These are phyloP conservation scores for Bauhinia variegata DNA, from an alignment of 306 rosid genomes.

Conservation along the genomic window DNA sequence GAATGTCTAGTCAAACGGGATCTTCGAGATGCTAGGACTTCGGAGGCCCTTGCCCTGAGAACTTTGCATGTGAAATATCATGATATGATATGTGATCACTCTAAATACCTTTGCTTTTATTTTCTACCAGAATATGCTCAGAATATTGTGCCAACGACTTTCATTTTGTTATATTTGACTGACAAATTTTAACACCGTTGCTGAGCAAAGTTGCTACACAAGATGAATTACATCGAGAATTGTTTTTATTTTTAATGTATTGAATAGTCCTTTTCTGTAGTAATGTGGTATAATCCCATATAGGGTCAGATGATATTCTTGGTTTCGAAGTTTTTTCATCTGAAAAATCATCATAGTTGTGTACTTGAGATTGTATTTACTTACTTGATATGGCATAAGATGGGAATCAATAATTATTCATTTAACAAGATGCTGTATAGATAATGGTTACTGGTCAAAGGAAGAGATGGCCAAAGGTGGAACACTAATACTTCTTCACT, in stretches of 20 bases:
- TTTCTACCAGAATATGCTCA: conserved; percentile 9
- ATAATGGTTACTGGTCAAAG: conserved; percentile 14
- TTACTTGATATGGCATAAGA: neutral
- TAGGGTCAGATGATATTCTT: neutral
- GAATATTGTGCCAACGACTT: neutral
- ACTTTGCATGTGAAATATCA: conserved; percentile 11
- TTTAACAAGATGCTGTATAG: conserved; percentile 16
- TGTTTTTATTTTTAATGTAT: neutral
- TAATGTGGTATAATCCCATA: neutral
- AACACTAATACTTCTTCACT: conserved; percentile 30
- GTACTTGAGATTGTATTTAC: conserved; percentile 11
- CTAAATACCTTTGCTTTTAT: conserved; percentile 8
- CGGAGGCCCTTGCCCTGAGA: neutral
- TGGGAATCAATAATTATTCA: conserved; percentile 4
- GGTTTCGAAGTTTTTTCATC: conserved; percentile 14
- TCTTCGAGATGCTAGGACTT: neutral
- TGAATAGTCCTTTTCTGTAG: neutral
- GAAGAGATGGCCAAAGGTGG: conserved; percentile 9
- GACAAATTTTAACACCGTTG: neutral
- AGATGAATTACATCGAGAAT: conserved; percentile 2
- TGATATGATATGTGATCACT: conserved; percentile 10
- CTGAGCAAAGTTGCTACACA: neutral
- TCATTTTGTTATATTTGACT: conserved; percentile 15
- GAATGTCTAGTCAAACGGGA: neutral
- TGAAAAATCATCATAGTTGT: conserved; percentile 9